Percentiles rank a stretch among this genome's conserved stretches.
phyloP scores from a whole-genome alignment of 78 protist genomes.

The Pelomyxa schiedti region DNA sequence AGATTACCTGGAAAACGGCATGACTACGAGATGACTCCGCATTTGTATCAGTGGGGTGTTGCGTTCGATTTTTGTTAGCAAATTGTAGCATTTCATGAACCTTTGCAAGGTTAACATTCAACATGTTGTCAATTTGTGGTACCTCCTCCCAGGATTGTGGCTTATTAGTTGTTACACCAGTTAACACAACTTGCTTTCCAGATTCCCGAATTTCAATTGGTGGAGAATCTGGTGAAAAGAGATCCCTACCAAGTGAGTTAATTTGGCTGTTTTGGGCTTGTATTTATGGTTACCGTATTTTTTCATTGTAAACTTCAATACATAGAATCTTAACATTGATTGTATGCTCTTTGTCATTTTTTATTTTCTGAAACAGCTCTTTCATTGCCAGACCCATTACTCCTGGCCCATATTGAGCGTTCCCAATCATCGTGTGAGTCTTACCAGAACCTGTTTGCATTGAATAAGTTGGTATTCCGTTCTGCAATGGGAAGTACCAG shows the following conservation, averaged over 20 bases:
- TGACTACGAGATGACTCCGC: constrained; percentile 81
- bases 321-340: constrained; percentile 53
- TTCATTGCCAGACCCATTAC: constrained; percentile 76
- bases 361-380: constrained; percentile 63
- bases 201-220: constrained; percentile 65
- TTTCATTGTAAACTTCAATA: constrained; percentile 82
- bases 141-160: constrained; percentile 3
- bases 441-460: constrained; percentile 69
- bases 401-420: constrained; percentile 12
- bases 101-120: too few species aligned
- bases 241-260: too few species aligned
- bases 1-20: constrained; percentile 72
- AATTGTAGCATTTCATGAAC: constrained; percentile 44
- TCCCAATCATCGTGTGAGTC: constrained; percentile 77
- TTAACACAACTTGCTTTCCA: constrained; percentile 13
- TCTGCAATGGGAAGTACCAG: too few species aligned
- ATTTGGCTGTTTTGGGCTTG: too few species aligned
- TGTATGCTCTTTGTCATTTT: not conserved
- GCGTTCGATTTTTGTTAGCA: constrained; percentile 70
- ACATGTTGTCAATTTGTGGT: too few species aligned
- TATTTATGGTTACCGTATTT: too few species aligned
- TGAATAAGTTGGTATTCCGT: not conserved
- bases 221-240: constrained; percentile 25
- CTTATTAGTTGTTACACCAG: constrained; percentile 22
- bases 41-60: constrained; percentile 81